A percentile compares a stretch with the other conserved stretches of the same genome.
Evolutionary conservation across 192 early-diverging fungal genomes (phyloP).

Genomic region (Dimargaris cristalligena): DNA sequence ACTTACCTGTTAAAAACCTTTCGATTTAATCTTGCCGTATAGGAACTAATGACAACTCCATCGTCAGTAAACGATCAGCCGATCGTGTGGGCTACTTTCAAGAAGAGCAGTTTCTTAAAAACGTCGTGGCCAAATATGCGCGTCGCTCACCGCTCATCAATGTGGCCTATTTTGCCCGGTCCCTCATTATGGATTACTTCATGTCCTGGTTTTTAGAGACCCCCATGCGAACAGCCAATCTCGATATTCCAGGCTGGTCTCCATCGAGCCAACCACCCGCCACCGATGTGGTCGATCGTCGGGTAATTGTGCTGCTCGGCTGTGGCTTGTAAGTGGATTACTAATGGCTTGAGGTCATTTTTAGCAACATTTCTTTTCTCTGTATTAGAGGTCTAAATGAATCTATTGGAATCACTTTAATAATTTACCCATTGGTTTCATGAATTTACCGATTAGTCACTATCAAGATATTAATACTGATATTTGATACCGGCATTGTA

Average conservation of each 20-base stretch:
- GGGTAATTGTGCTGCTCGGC: conserved; percentile 1
- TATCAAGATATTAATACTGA: too few relatives aligned
- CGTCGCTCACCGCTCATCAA: conserved; percentile 9
- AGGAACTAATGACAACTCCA: conserved; percentile 11
- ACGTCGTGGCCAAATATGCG: background rate
- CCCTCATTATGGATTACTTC: conserved; percentile 9
- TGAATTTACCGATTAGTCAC: too few relatives aligned
- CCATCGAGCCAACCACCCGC: background rate
- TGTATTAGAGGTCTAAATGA: too few relatives aligned
- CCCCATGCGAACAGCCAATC: background rate
- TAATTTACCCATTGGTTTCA: too few relatives aligned
- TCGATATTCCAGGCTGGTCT: background rate
- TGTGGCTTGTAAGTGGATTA: conserved; percentile 11
- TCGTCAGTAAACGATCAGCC: conserved; percentile 11
- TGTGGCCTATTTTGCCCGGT: conserved; percentile 11
- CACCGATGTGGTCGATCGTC: too few relatives aligned
- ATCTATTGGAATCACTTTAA: too few relatives aligned
- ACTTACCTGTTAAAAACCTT: too few relatives aligned
- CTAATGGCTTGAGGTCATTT: too few relatives aligned
- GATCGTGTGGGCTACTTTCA: conserved; percentile 9
- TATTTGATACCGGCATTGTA: too few relatives aligned
- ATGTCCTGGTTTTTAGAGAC: conserved; percentile 4
- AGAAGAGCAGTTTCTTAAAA: conserved; percentile 1
- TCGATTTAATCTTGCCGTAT: too few relatives aligned
- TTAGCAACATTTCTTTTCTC: too few relatives aligned